Percentiles rank a stretch among this genome's conserved stretches.
phyloP scores from a whole-genome alignment of 495 filamentous ascomycete species.

The Lophiotrema nucula region DNA sequence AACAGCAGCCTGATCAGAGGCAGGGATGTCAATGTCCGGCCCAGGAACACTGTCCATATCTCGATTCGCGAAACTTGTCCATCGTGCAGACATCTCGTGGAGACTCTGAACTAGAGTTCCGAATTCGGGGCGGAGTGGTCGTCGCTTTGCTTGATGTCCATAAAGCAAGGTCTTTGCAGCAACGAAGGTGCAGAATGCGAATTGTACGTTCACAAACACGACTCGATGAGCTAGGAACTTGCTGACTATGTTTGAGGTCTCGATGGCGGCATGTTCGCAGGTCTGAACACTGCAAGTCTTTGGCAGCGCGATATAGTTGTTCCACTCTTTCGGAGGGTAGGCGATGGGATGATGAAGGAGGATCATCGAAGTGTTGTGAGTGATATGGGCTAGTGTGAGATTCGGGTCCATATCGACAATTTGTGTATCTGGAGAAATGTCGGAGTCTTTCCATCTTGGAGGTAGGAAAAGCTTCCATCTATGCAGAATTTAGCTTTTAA shows the following conservation, averaged over 20 bases:
- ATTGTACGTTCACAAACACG: conserved; percentile 8
- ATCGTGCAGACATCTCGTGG: conserved; percentile 4
- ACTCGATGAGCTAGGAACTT: conserved; percentile 7
- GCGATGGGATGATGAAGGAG: conserved; percentile 12
- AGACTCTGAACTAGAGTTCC: neutral
- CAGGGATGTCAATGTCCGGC: too few species aligned
- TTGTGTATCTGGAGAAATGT: conserved; percentile 4
- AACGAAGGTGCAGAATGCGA: conserved; percentile 10
- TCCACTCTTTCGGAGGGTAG: conserved; percentile 10
- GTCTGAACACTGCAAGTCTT: conserved; percentile 8
- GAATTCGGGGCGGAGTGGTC: neutral
- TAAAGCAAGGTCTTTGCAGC: conserved; percentile 7
- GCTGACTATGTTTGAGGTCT: conserved; percentile 5
- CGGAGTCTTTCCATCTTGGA: conserved; percentile 11
- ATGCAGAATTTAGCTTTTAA: too few species aligned
- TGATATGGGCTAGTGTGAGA: conserved; percentile 13
- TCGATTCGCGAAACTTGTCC: neutral
- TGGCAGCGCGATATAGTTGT: conserved; percentile 5
- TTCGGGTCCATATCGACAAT: conserved; percentile 14
- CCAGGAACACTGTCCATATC: too few species aligned
- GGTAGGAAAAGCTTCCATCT: conserved; percentile 16
- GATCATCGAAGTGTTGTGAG: conserved; percentile 15
- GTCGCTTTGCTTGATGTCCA: neutral
- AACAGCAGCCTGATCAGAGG: neutral
- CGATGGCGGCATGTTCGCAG: conserved; percentile 1